Evolutionary conservation across 108 stramenopile genomes (phyloP), one percentile per base, ranked within the genome.

Genomic region (Nitzschia sp.): DNA sequence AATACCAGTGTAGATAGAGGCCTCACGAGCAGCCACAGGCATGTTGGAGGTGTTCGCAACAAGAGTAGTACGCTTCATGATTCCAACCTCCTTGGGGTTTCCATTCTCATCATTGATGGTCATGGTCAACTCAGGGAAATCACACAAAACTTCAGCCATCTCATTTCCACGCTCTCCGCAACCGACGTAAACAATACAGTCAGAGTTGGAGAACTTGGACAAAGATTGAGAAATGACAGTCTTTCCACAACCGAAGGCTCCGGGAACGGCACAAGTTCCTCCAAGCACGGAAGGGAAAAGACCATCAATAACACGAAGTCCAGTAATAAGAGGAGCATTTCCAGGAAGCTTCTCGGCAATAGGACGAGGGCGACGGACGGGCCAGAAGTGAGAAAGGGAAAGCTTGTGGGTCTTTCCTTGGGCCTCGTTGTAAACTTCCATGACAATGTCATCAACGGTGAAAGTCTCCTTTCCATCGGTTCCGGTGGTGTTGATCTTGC

Each of bases 31-130:
- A 56, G 99, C 99, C 76, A 99, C 99, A 62, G 99, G 99, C 99
- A 99, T 99, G 95, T 99, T 99, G 64, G 98, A 98, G 26, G 99
- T 99, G 84, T 99, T 99, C 71, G 99, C 99, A 67, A 99, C 98
- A 51, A 99, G 87, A 39, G 95, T 91, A n/a, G 99, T 99, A 63
- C 99, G 97, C 86, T 98, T 94, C 99, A 99, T 99, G 88, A 99
- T 98, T 57, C 96, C 97, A 57, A 98, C 97, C 79, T 98, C 96
- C 73, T 89, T 90, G 42, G 89, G 86, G 61, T 82, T 73, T 41
- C 95, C 95, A 51, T 82, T 80, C 21, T 87, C 83, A 69, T 94
- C 95, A 43, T 89, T 85, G 65, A 93, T 83, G 14, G 91, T 92
- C 94, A 97, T 95, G 66, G 96, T 99, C 46, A 99, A 93, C 86